These are phyloP conservation scores for Halocafeteria seosinensis DNA, from an alignment of 108 stramenopile species.

Conservation along the genomic window DNA sequence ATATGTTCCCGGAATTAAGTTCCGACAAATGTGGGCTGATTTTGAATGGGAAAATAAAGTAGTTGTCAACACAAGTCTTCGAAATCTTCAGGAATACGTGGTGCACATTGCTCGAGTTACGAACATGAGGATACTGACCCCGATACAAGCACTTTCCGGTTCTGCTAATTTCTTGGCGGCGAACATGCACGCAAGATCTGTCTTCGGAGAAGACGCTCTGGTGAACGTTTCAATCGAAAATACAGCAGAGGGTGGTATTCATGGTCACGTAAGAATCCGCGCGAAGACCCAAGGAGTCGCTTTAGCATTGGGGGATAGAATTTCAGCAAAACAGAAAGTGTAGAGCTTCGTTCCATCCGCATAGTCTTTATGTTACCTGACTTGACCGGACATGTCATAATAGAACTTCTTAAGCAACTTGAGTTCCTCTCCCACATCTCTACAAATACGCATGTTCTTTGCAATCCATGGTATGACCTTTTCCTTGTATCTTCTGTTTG, in stretches of 20 bases:
- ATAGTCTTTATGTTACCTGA: neutral
- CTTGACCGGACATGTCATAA: no score
- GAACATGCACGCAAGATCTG: constrained; percentile 83
- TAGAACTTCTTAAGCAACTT: no score
- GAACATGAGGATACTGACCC: constrained; percentile 89
- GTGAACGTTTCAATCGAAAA: constrained; percentile 95
- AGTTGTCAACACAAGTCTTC: constrained; percentile 61
- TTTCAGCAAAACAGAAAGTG: constrained; percentile 74
- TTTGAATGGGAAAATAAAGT: constrained; percentile 99
- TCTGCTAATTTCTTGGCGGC: constrained; percentile 83
- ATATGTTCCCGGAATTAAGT: constrained; percentile 75
- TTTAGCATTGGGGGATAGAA: constrained; percentile 89
- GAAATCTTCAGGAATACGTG: constrained; percentile 67
- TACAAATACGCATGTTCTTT: no score
- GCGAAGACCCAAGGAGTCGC: constrained; percentile 99
- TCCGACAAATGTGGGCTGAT: constrained; percentile 98
- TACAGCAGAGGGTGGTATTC: constrained; percentile 79
- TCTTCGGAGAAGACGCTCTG: constrained; percentile 95
- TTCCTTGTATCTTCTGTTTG: no score
- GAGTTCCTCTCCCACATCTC: no score
- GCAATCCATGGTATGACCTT: no score
- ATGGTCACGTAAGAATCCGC: constrained; percentile 93
- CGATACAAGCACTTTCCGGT: constrained; percentile 41
- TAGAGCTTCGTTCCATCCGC: neutral
- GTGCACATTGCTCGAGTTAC: constrained; percentile 83